Base-by-base conservation (phyloP, 148 eudicot genomes). In the Vaccinium vitisidaea region DNA sequence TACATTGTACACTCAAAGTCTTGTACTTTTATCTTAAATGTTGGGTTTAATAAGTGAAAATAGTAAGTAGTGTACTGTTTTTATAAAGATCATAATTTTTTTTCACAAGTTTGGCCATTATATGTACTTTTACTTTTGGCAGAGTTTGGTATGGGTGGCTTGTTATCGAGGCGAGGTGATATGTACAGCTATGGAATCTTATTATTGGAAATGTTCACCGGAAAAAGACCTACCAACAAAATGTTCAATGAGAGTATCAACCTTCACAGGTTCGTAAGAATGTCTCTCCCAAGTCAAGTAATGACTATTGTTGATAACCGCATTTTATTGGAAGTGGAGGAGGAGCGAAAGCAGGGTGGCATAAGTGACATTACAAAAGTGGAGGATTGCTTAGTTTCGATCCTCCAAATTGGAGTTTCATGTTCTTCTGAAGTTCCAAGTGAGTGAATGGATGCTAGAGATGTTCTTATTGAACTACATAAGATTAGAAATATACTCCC, bases 121-220 rank as follows among this genome's bases (percentile, higher is more conserved):
- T 55, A 1, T 55, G 59, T 15, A 55, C 5, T 15, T 6, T 55
- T 55, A 67, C 25, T 23, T 55, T 55, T 55, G 59, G 49, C 83
- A 86, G 88, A 86, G 52, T 86, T 70, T 71, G 85, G 85, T 6
- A 78, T 73, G 70, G 75, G 88, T 7, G 71, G 52, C 2, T 52
- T 10, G 6, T 79, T 39, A 36, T 86, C 74, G 1, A 15, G 79
- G 8, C n/a, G 8, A 13, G 87, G 76, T 16, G 87, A 82, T 77
- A 74, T 86, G 46, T 86, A 82, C 30, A 86, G 82, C 84, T 86
- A 86, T 8, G 87, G 85, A 14, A 75, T 82, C 9, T 71, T 77
- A 4, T 53, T 82, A 71, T n/a, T 82, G 15, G 70, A 82, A 23
- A 82, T 77, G 71, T 75, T 86, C 43, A 77, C 70, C 2, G 82